Conservation (phyloP, 306 rosid species). For the Spatholobus suberectus region DNA sequence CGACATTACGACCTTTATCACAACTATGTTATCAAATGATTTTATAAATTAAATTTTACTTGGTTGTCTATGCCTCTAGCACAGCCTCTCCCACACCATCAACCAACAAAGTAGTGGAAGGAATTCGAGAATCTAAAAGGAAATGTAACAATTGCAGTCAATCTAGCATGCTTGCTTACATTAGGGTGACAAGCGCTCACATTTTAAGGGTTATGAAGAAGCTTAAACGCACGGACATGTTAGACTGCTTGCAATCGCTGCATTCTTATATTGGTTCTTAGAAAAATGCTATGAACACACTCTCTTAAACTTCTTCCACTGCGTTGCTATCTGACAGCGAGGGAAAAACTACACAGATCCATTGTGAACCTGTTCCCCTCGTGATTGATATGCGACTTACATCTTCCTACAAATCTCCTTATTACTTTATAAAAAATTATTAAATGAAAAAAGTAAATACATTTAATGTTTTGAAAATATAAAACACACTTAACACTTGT, state of each 20-base stretch:
- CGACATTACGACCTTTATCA: not conserved
- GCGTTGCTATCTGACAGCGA: conserved; percentile 69
- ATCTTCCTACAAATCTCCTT: too few species aligned
- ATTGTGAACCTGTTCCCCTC: too few species aligned
- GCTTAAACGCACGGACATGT: conserved; percentile 61
- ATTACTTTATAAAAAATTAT: too few species aligned
- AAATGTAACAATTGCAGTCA: too few species aligned
- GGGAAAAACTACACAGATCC: conserved; percentile 62
- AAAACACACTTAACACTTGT: too few species aligned
- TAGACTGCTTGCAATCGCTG: conserved; percentile 75
- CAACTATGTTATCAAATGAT: not conserved
- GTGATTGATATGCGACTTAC: too few species aligned
- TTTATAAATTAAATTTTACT: not conserved
- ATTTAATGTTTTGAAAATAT: too few species aligned
- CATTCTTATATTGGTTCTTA: conserved; percentile 84
- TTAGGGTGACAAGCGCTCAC: too few species aligned
- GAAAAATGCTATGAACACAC: too few species aligned
- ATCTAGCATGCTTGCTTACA: not conserved
- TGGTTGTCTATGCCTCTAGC: not conserved
- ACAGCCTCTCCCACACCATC: not conserved
- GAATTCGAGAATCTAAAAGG: not conserved
- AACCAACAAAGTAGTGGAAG: not conserved
- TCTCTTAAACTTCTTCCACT: conserved; percentile 78
- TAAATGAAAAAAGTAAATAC: too few species aligned
- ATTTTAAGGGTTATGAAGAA: conserved; percentile 56